Conservation (phyloP, 2,329 filamentous ascomycete species). For the Fusarium algeriense region DNA sequence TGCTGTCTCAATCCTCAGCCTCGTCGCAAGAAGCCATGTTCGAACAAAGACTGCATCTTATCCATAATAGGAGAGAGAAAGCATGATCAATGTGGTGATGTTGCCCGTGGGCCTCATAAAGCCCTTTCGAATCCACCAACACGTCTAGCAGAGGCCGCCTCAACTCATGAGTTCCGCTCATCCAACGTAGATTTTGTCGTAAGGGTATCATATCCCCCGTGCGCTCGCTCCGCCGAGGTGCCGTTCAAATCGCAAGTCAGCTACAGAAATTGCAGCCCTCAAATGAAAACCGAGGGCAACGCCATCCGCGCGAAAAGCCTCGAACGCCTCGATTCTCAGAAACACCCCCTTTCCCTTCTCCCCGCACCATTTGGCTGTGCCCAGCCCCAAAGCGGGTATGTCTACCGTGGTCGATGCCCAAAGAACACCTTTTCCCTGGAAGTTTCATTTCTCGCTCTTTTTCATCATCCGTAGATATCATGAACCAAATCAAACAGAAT, state of each 20-base stretch:
- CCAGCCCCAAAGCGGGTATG: constrained; percentile 42
- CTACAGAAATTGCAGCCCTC: constrained; percentile 47
- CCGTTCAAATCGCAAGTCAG: constrained; percentile 44
- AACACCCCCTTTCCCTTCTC: constrained; percentile 33
- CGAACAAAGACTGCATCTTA: constrained; percentile 28
- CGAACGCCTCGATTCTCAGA: constrained; percentile 45
- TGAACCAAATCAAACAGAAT: constrained; percentile 49
- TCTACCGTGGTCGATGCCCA: constrained; percentile 46
- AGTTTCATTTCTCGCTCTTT: constrained; percentile 44
- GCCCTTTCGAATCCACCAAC: constrained; percentile 34
- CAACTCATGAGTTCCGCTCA: constrained; percentile 48
- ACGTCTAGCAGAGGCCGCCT: constrained; percentile 45
- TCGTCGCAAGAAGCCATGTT: constrained; percentile 26
- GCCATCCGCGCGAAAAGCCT: constrained; percentile 45
- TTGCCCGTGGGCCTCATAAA: constrained; percentile 25
- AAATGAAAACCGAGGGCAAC: constrained; percentile 45
- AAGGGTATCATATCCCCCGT: constrained; percentile 53
- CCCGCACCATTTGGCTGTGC: constrained; percentile 39
- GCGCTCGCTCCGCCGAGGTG: constrained; percentile 41
- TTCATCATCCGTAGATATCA: constrained; percentile 49
- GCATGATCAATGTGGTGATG: constrained; percentile 26
- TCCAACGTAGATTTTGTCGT: constrained; percentile 53
- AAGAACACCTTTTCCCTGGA: constrained; percentile 42
- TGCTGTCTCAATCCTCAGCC: constrained; percentile 19
- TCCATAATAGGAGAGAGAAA: constrained; percentile 22